These are phyloP conservation scores for Diplosphaera chodatii DNA, from an alignment of 139 green algal genomes.

Conservation along the genomic window DNA sequence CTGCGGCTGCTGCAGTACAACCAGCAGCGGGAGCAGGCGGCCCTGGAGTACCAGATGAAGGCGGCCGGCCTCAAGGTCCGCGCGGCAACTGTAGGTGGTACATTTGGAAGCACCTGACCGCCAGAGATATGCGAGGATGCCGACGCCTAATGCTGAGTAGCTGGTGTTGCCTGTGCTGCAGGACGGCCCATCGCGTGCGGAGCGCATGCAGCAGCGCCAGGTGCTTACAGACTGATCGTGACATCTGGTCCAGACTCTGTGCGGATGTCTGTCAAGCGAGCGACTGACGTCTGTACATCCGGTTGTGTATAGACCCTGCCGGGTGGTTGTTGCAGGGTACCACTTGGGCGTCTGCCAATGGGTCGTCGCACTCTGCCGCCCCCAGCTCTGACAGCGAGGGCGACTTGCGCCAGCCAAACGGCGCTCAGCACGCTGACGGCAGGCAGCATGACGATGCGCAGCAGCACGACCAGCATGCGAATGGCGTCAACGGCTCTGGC, in stretches of 20 bases:
- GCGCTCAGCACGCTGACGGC: not conserved
- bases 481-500: not conserved
- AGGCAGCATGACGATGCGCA: not conserved
- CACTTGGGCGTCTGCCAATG: not conserved
- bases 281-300: no score
- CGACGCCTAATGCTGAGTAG: no score
- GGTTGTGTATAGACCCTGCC: no score
- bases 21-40: not conserved
- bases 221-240: no score
- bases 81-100: no score
- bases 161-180: no score
- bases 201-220: not conserved
- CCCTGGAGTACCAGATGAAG: not conserved
- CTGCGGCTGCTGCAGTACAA: slow-evolving; percentile 1
- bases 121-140: no score
- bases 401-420: not conserved
- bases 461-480: not conserved
- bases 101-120: no score
- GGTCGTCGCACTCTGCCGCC: not conserved
- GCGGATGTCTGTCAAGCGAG: no score
- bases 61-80: not conserved
- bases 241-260: no score
- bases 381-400: not conserved
- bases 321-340: no score
- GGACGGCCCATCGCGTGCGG: not conserved